A percentile compares a stretch with the other conserved stretches of the same genome.
phyloP scores from a whole-genome alignment of 768 basidiomycete species.

The Trametes cubensis region DNA sequence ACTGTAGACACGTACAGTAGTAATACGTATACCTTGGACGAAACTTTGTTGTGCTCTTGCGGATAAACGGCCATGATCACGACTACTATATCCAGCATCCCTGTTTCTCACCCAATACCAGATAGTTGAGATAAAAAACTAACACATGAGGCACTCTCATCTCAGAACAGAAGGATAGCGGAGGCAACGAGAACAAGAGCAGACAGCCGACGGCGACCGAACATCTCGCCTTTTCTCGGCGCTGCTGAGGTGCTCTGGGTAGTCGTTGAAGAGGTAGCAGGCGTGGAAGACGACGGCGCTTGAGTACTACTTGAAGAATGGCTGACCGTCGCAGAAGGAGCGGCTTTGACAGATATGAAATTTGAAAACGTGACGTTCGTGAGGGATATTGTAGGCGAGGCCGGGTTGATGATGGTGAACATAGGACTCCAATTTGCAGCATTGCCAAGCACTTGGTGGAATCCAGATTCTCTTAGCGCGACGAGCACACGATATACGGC shows the following conservation, averaged over 20 bases:
- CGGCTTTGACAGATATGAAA: background rate
- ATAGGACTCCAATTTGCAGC: slow-evolving; percentile 41
- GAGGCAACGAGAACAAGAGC: no score
- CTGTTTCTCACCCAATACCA: no score
- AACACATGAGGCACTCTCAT: no score
- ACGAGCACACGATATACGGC: background rate
- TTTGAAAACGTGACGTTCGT: background rate
- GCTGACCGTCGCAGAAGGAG: background rate
- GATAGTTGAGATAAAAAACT: no score
- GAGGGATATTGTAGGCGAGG: background rate
- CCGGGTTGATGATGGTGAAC: slow-evolving; percentile 33
- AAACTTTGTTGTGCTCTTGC: background rate
- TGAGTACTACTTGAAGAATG: background rate
- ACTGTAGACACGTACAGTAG: no score
- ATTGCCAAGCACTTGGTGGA: slow-evolving; percentile 38
- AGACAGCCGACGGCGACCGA: background rate
- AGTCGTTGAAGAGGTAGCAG: background rate
- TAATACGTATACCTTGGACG: background rate
- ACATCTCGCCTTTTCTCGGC: background rate
- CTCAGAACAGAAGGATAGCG: no score
- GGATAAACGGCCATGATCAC: background rate
- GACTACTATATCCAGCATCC: no score
- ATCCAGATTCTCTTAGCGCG: no score
- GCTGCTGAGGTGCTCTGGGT: background rate
- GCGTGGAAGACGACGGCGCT: background rate